Evolutionary conservation across 306 rosid species (phyloP), one percentile per base, ranked within the genome.

Genomic region (Acacia confusa): DNA sequence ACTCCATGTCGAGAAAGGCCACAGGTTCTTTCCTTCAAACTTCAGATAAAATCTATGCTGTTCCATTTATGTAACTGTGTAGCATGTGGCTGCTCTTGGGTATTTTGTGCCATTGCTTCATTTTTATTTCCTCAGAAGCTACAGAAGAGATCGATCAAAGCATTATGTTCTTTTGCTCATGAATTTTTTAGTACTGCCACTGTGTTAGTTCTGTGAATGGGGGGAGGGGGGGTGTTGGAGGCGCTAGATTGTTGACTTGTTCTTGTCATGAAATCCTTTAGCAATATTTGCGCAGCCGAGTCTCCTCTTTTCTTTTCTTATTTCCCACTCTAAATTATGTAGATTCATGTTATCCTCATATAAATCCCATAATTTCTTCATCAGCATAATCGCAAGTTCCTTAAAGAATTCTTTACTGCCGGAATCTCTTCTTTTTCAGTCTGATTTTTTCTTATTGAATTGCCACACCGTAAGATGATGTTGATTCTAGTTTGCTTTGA

Each of bases 1-100:
- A 84, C 79, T 87, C 87, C 70, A 70, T 88, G 74, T 83, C 91
- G 20, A 77, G 44, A 78, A 88, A 53, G 73, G 86, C 86, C 64
- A 78, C 97, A 86, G 99, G 97, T 95, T 79, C 80, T 64, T 36
- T 70, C 55, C 66, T 17, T 76, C 27, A 78, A 38, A 67, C 44
- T 76, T 82, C n/a, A 43, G 16, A 43, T 55, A 55, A 19, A 66
- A 58, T 67, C 43, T 69, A 48, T 47, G 58, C 13, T 44, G 63
- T 70, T 70, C 34, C 36, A 10, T 6, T 55, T 48, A 32, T 71
- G n/a, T 22, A 67, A 64, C 43, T 64, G 68, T 72, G 79, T 43
- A 30, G 16, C 48, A 76, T 73, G 30, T 50, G 57, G 68, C 67
- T 78, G 27, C 66, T 66, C 30, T 67, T 79, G 48, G 60, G 44